Evolutionary conservation across 2,329 filamentous ascomycete species (phyloP).

Genomic region (Amauroascus verrucosus): DNA sequence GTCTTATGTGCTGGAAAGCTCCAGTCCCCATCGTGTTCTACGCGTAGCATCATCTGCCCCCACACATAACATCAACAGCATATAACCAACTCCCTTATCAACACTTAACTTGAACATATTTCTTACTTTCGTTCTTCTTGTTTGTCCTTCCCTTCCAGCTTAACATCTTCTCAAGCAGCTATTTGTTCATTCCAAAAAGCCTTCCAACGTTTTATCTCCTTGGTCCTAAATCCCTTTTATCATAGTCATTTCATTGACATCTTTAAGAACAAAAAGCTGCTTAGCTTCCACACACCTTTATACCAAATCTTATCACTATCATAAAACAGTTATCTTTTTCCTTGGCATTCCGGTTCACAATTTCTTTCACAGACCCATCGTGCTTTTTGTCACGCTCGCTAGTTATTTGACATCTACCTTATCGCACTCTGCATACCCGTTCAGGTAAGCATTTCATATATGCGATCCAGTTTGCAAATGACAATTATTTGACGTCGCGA

Average conservation of each 20-base stretch:
- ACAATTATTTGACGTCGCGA: slow-evolving; percentile 1
- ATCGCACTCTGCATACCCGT: background rate
- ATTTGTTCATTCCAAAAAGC: no score
- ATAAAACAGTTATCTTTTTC: background rate
- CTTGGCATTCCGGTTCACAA: background rate
- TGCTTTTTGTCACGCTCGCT: slow-evolving; percentile 5
- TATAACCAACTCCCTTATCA: background rate
- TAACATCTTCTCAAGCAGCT: background rate
- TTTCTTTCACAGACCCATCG: slow-evolving; percentile 5
- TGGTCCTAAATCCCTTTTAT: background rate
- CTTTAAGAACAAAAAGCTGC: background rate
- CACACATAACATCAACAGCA: background rate
- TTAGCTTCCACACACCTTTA: background rate
- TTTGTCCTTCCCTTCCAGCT: no score
- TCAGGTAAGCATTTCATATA: background rate
- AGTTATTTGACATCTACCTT: background rate
- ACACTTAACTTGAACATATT: background rate
- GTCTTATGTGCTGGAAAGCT: background rate
- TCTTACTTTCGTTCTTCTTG: background rate
- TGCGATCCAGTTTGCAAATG: background rate
- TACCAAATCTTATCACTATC: background rate
- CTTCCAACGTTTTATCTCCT: background rate
- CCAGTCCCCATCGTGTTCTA: slow-evolving; percentile 1
- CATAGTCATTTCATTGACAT: background rate
- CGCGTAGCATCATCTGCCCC: background rate